Evolutionary conservation across 768 basidiomycete species (phyloP).

Genomic region (Suillus plorans): DNA sequence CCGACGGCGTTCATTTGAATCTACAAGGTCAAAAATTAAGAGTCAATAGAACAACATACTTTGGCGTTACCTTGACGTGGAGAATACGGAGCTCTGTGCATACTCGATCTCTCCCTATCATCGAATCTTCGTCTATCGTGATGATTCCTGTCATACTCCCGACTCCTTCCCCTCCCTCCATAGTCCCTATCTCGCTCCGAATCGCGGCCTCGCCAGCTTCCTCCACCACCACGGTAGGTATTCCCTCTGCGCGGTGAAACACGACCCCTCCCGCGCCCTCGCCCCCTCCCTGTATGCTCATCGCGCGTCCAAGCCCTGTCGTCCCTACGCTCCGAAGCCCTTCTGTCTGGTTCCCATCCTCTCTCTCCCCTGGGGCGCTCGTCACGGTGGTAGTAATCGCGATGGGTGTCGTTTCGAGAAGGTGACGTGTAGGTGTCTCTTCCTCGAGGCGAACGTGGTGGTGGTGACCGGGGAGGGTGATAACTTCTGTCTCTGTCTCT

Average conservation of each 20-base stretch:
- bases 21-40: not conserved
- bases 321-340: conserved; percentile 4
- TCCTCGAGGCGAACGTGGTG: not conserved
- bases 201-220: conserved; percentile 2
- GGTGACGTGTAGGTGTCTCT: not conserved
- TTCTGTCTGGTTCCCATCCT: conserved; percentile 8
- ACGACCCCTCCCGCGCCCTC: not conserved
- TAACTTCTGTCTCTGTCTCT: conserved; percentile 19
- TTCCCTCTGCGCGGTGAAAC: not conserved
- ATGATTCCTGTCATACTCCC: conserved; percentile 18
- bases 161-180: conserved; percentile 16
- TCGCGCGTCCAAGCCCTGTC: conserved; percentile 8
- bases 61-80: not conserved
- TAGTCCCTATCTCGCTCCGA: conserved; percentile 25
- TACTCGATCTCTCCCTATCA: not conserved
- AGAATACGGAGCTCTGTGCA: not conserved
- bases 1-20: not conserved
- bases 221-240: conserved; percentile 11
- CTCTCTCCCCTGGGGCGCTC: conserved; percentile 1
- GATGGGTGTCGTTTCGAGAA: not conserved
- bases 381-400: not conserved
- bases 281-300: not conserved
- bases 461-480: conserved; percentile 14
- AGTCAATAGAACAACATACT: not conserved
- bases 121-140: conserved; percentile 1